Evolutionary conservation across 495 filamentous ascomycete genomes (phyloP), one percentile per base, ranked within the genome.

Genomic region (Recurvomyces mirabilis): DNA sequence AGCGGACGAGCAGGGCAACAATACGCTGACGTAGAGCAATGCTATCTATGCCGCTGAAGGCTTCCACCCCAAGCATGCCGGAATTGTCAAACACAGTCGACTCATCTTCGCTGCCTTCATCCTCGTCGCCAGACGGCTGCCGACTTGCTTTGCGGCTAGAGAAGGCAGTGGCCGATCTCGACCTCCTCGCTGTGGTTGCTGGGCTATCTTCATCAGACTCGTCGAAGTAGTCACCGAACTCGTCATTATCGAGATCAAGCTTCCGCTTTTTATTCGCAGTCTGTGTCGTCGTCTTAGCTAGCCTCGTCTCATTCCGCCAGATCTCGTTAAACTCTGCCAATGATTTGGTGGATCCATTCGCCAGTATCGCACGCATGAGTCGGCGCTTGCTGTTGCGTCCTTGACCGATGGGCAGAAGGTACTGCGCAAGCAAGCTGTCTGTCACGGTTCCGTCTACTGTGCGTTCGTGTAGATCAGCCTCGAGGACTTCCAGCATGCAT

Each of bases 401-500:
- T 64, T 31, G 74, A 60, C 44, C 54, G 43, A 68, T 59, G 19
- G 58, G 64, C 32, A 15, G 78, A 65, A 59, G 25, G 54, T 78
- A 79, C 28, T 64, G 67, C 42, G 73, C 64, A 4, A 84, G 65
- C 41, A 87, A 69, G 52, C 65, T 66, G 13, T 64, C 41, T 25
- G 39, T 23, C 3, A 59, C 42, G n/a, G 51, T 73, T 12, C 67
- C 63, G 49, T 40, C 32, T 54, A 53, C 36, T 19, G 56, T 52
- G 22, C 61, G 46, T 13, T 47, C 74, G 2, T 65, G 58, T 71
- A 84, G 83, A 55, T 98, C 91, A 32, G 68, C 68, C 53, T 91
- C 77, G 1, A 95, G 55, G 14, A 84, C 71, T 26, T 84, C 75
- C 14, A 94, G 60, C 75, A 94, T 82, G 31, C 80, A 79, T 21